A percentile compares a stretch with the other conserved stretches of the same genome.
These are phyloP conservation scores for Flaveria linearis DNA, from an alignment of 129 eudicot genomes.

Conservation along the genomic window DNA sequence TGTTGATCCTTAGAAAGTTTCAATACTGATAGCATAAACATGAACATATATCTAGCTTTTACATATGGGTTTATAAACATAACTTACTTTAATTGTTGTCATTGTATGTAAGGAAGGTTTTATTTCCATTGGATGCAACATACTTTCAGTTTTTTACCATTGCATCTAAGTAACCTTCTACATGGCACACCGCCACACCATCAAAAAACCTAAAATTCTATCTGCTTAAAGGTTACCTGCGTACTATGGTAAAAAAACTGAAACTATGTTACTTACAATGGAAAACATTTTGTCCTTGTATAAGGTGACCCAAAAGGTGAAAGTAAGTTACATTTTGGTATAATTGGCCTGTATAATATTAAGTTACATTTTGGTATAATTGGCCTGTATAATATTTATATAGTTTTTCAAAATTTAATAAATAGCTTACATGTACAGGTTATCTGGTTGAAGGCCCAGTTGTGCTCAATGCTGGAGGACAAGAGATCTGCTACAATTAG, in stretches of 20 bases:
- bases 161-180: constrained; percentile 3
- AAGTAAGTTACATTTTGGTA: background rate
- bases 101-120: background rate
- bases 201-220: background rate
- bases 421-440: constrained; percentile 58
- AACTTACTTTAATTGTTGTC: background rate
- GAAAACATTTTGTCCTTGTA: background rate
- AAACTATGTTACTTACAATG: constrained; percentile 3
- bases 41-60: background rate
- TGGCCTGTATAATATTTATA: background rate
- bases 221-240: background rate
- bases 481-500: constrained; percentile 86
- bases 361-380: background rate
- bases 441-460: constrained; percentile 84
- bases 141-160: background rate
- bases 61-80: background rate
- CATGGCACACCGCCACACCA: background rate
- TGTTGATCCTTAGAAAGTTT: background rate
- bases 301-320: background rate
- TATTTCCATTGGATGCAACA: background rate
- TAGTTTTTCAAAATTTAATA: constrained; percentile 18
- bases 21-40: background rate
- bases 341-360: background rate
- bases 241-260: background rate
- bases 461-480: constrained; percentile 85